Percentiles rank a stretch among this genome's conserved stretches.
phyloP scores from a whole-genome alignment of 805 yeast genomes.

The Wickerhamomyces canadensis region DNA sequence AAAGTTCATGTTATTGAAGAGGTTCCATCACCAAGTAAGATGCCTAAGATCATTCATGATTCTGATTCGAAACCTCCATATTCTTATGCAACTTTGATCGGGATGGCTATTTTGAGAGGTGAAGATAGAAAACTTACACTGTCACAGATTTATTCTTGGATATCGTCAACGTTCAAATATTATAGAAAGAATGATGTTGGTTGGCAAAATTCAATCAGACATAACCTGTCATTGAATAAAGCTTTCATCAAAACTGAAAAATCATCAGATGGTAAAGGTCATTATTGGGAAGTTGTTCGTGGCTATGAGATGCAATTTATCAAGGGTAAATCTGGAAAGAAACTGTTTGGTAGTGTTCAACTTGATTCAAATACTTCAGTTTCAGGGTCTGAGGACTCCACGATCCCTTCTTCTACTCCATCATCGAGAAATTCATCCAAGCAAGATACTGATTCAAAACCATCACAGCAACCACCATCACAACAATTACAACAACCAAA shows the following conservation, averaged over 20 bases:
- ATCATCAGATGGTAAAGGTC: slow-evolving; percentile 81
- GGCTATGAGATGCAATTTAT: slow-evolving; percentile 80
- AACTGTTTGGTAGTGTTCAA: slow-evolving; percentile 7
- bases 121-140: slow-evolving; percentile 64
- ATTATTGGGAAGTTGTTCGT: slow-evolving; percentile 86
- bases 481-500: no score
- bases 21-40: slow-evolving; percentile 19
- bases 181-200: slow-evolving; percentile 85
- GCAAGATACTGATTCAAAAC: slow-evolving; percentile 9
- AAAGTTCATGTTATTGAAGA: slow-evolving; percentile 1
- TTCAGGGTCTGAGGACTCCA: slow-evolving; percentile 2
- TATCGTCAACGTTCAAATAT: slow-evolving; percentile 75
- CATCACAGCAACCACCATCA: background rate
- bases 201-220: slow-evolving; percentile 97
- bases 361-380: slow-evolving; percentile 4
- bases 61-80: slow-evolving; percentile 71
- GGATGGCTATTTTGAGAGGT: slow-evolving; percentile 87
- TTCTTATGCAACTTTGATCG: slow-evolving; percentile 90
- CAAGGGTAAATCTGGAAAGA: slow-evolving; percentile 50
- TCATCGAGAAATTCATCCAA: slow-evolving; percentile 3
- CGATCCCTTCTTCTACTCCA: slow-evolving; percentile 3
- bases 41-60: slow-evolving; percentile 20
- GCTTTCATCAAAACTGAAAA: slow-evolving; percentile 89
- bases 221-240: slow-evolving; percentile 86
- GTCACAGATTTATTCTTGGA: slow-evolving; percentile 90